A percentile compares a stretch with the other conserved stretches of the same genome.
phyloP scores from a whole-genome alignment of 2,329 filamentous ascomycete genomes.

The Massarina eburnea region DNA sequence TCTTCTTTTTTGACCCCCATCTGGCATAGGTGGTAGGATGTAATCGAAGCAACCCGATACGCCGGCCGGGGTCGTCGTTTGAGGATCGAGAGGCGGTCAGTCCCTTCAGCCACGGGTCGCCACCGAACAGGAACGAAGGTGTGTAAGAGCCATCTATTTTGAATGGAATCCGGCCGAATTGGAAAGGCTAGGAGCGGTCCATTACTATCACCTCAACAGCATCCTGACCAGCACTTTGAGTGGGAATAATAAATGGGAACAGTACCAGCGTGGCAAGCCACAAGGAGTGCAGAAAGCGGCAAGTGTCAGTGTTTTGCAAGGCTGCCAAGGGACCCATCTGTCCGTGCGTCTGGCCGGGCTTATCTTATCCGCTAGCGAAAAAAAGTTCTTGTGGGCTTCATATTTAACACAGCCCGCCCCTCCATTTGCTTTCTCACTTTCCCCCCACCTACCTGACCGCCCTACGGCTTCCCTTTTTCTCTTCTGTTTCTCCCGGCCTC shows the following conservation, averaged over 20 bases:
- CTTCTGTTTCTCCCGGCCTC: constrained; percentile 23
- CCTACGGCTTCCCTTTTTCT: constrained; percentile 30
- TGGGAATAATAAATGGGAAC: not conserved
- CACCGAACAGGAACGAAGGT: not conserved
- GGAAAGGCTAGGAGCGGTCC: too few species aligned
- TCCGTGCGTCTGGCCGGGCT: constrained; percentile 12
- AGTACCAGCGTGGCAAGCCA: not conserved
- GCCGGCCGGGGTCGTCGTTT: not conserved
- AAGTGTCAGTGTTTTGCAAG: too few species aligned
- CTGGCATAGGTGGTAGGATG: not conserved
- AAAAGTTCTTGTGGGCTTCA: constrained; percentile 14
- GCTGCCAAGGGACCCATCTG: too few species aligned
- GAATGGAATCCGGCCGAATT: not conserved
- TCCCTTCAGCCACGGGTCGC: too few species aligned
- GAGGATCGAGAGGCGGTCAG: not conserved
- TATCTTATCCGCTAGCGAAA: constrained; percentile 20
- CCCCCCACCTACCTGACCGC: constrained; percentile 25
- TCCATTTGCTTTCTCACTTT: constrained; percentile 14
- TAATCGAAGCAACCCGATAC: not conserved
- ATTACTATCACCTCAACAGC: too few species aligned
- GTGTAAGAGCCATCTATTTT: not conserved
- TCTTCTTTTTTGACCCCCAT: not conserved
- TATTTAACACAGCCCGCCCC: constrained; percentile 16
- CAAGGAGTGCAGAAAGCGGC: constrained; percentile 9
- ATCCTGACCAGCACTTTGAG: too few species aligned